Evolutionary conservation across 805 yeast genomes (phyloP).

Genomic region (Vanderwaltozyma polyspora): DNA sequence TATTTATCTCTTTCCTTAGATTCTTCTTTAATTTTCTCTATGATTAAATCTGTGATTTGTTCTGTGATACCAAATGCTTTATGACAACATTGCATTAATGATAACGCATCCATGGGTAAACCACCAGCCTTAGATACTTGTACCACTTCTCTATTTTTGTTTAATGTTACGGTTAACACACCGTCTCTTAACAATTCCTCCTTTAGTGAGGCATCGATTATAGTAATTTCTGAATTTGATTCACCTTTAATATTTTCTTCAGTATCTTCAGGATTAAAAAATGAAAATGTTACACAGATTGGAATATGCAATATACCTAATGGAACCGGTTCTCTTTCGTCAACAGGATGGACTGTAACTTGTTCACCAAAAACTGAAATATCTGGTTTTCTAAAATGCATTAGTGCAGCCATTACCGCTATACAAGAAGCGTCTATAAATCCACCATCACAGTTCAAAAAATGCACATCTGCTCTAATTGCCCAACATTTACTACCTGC

Average conservation of each 20-base stretch:
- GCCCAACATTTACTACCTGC: conserved; percentile 92
- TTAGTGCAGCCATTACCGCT: conserved; percentile 77
- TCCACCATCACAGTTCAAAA: conserved; percentile 85
- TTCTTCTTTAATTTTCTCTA: conserved; percentile 43
- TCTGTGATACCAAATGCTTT: conserved; percentile 57
- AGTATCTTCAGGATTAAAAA: conserved; percentile 55
- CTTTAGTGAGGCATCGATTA: conserved; percentile 64
- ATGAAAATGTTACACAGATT: conserved; percentile 78
- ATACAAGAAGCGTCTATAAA: conserved; percentile 82
- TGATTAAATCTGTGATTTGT: conserved; percentile 51
- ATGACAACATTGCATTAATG: conserved; percentile 56
- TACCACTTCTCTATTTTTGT: conserved; percentile 82
- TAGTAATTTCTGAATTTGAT: conserved; percentile 43
- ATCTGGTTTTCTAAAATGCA: conserved; percentile 79
- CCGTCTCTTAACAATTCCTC: conserved; percentile 77
- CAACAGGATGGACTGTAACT: conserved; percentile 53
- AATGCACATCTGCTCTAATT: conserved; percentile 80
- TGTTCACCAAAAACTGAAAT: conserved; percentile 57
- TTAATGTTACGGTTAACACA: conserved; percentile 70
- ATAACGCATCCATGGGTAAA: conserved; percentile 61
- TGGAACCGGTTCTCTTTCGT: conserved; percentile 80
- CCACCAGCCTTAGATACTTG: conserved; percentile 90
- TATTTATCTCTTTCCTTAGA: conserved; percentile 34
- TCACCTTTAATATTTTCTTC: conserved; percentile 67
- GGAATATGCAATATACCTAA: conserved; percentile 82